Percentiles rank a stretch among this genome's conserved stretches.
These are phyloP conservation scores for Hypoxylon subgilvum DNA, from an alignment of 495 filamentous ascomycete genomes.

Conservation along the genomic window DNA sequence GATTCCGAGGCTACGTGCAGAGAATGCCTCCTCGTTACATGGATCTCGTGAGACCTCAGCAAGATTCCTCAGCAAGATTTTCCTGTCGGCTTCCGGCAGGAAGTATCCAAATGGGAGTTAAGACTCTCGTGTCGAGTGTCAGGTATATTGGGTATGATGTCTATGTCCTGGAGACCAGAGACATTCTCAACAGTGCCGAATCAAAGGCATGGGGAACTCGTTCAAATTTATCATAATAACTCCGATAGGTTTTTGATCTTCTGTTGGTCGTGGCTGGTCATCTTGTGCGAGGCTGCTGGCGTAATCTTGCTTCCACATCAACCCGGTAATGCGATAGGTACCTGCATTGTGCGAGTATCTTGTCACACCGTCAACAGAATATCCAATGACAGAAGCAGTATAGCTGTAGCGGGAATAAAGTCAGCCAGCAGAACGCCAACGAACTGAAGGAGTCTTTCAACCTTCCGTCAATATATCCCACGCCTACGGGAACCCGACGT, in stretches of 20 bases:
- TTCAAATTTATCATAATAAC: background rate
- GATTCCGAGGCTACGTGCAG: background rate
- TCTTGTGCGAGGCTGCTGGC: constrained; percentile 6
- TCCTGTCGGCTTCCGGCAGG: constrained; percentile 11
- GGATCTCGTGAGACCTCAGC: constrained; percentile 8
- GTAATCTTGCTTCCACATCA: constrained; percentile 3
- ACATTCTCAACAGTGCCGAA: too few relatives aligned
- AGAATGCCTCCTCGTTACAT: background rate
- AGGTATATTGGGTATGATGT: background rate
- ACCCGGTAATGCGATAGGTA: background rate
- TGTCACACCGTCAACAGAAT: background rate
- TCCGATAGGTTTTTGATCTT: background rate
- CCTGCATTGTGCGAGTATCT: constrained; percentile 8
- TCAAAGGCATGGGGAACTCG: too few relatives aligned
- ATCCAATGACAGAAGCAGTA: background rate
- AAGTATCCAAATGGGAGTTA: background rate
- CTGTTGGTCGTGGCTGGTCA: background rate
- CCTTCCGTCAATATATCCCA: too few relatives aligned
- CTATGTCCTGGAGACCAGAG: too few relatives aligned
- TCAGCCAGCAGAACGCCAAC: too few relatives aligned
- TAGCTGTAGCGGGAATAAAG: too few relatives aligned
- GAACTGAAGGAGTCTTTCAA: too few relatives aligned
- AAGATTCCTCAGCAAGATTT: background rate
- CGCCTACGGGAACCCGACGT: too few relatives aligned
- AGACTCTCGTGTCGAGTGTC: background rate